phyloP scores from a whole-genome alignment of 805 yeast genomes.

The Saturnispora sanitii region DNA sequence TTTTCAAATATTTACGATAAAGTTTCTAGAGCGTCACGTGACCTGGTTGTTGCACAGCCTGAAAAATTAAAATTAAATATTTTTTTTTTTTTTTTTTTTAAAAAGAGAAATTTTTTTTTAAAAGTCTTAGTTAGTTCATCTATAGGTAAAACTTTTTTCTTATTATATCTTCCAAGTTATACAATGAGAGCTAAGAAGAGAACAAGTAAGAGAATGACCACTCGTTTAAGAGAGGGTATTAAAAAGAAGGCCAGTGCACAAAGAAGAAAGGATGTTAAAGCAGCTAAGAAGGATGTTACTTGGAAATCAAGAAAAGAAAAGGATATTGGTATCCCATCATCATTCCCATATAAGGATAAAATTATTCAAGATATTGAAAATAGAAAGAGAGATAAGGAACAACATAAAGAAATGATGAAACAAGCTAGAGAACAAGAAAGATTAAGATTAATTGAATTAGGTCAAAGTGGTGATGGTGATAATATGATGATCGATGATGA shows the following conservation, averaged over 20 bases:
- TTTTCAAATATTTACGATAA: too few species aligned
- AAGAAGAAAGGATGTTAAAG: conserved; percentile 72
- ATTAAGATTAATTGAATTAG: not conserved
- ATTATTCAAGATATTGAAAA: conserved; percentile 66
- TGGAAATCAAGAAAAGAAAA: conserved; percentile 82
- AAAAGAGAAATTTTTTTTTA: not conserved
- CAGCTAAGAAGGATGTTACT: conserved; percentile 79
- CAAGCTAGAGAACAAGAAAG: conserved; percentile 35
- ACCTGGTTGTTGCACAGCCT: not conserved
- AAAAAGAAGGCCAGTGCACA: conserved; percentile 93
- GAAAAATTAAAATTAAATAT: not conserved
- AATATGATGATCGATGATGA: conserved; percentile 28
- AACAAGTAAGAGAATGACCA: conserved; percentile 79
- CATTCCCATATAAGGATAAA: conserved; percentile 88
- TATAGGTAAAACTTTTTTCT: not conserved
- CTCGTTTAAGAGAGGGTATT: conserved; percentile 93
- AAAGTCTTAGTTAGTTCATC: not conserved
- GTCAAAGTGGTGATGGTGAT: conserved; percentile 29
- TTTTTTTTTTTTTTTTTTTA: not conserved
- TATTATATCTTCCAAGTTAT: too few species aligned
- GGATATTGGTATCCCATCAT: conserved; percentile 92
- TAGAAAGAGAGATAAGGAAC: conserved; percentile 43
- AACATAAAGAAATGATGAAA: conserved; percentile 41
- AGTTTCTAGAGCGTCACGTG: not conserved
- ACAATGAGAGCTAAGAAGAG: conserved; percentile 37